Percentiles rank a stretch among this genome's conserved stretches.
Evolutionary conservation across 225 moss, liverwort and hornwort species (phyloP).

Genomic region (Climacium dendroides): DNA sequence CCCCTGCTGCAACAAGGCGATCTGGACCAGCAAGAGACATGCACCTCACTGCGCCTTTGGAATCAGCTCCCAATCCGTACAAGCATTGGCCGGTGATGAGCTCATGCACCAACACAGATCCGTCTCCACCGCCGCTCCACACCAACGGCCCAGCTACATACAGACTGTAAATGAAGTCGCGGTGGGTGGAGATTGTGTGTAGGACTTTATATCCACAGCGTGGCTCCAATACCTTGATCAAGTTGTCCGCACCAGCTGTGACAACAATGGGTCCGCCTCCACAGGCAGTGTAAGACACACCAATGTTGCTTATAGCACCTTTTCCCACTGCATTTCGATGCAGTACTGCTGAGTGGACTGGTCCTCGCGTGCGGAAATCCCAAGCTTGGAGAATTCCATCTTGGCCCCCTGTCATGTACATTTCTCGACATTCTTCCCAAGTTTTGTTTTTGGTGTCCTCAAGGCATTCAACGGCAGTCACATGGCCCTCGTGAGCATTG

Average conservation of each 20-base stretch:
- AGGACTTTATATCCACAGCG: slow-evolving; percentile 51
- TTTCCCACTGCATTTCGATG: slow-evolving; percentile 47
- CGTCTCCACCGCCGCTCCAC: slow-evolving; percentile 84
- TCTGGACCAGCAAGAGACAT: slow-evolving; percentile 61
- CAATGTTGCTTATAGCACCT: slow-evolving; percentile 49
- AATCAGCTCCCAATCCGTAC: slow-evolving; percentile 80
- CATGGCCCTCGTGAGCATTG: slow-evolving; percentile 77
- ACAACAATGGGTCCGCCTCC: slow-evolving; percentile 64
- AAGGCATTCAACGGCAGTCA: slow-evolving; percentile 67
- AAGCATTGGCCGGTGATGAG: slow-evolving; percentile 69
- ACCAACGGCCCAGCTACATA: slow-evolving; percentile 59
- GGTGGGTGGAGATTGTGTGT: slow-evolving; percentile 53
- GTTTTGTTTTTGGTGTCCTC: slow-evolving; percentile 23
- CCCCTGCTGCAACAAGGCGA: slow-evolving; percentile 61
- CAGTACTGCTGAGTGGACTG: slow-evolving; percentile 30
- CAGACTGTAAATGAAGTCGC: slow-evolving; percentile 73
- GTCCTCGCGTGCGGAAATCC: slow-evolving; percentile 69
- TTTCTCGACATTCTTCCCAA: slow-evolving; percentile 28
- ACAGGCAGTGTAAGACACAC: slow-evolving; percentile 32
- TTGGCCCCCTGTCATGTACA: slow-evolving; percentile 80
- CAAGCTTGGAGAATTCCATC: slow-evolving; percentile 82
- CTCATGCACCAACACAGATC: slow-evolving; percentile 75
- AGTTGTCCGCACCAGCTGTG: slow-evolving; percentile 68
- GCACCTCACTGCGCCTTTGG: slow-evolving; percentile 73
- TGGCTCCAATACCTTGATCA: slow-evolving; percentile 63